phyloP scores from a whole-genome alignment of 805 yeast species.

The Spathaspora sp. region DNA sequence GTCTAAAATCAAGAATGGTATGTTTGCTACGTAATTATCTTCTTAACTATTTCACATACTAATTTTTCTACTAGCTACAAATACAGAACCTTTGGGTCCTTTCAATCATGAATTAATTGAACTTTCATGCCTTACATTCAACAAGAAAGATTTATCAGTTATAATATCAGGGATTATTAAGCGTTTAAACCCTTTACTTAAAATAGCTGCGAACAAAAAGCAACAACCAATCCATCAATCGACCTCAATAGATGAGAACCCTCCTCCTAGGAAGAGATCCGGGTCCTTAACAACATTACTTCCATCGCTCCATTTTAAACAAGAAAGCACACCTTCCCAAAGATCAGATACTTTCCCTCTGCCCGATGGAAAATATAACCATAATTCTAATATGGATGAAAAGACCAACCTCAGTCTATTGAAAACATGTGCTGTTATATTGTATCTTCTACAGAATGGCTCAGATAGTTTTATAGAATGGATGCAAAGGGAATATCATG shows the following conservation, averaged over 20 bases:
- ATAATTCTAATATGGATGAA: not conserved
- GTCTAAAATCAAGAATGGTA: constrained; percentile 14
- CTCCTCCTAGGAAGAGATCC: not conserved
- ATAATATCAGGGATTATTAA: constrained; percentile 39
- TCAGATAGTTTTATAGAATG: constrained; percentile 48
- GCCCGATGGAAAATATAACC: not conserved
- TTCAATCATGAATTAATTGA: constrained; percentile 53
- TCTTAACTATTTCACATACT: not conserved
- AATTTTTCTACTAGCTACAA: constrained; percentile 37
- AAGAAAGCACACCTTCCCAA: not conserved
- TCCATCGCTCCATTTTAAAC: not conserved
- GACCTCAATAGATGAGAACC: not conserved
- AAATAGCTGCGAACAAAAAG: not conserved
- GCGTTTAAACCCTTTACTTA: constrained; percentile 22
- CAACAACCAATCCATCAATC: not conserved
- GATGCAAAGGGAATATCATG: constrained; percentile 20
- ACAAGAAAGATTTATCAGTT: constrained; percentile 32
- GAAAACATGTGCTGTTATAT: constrained; percentile 51
- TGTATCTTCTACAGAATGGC: constrained; percentile 52
- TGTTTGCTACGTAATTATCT: constrained; percentile 1
- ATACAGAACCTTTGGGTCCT: constrained; percentile 52
- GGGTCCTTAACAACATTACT: not conserved
- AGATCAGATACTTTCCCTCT: constrained; percentile 4
- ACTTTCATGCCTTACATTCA: constrained; percentile 44
- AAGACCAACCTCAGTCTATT: constrained; percentile 15